Evolutionary conservation across 2,329 filamentous ascomycete genomes (phyloP), one percentile per base, ranked within the genome.

Genomic region (Trichoderma oligosporum): DNA sequence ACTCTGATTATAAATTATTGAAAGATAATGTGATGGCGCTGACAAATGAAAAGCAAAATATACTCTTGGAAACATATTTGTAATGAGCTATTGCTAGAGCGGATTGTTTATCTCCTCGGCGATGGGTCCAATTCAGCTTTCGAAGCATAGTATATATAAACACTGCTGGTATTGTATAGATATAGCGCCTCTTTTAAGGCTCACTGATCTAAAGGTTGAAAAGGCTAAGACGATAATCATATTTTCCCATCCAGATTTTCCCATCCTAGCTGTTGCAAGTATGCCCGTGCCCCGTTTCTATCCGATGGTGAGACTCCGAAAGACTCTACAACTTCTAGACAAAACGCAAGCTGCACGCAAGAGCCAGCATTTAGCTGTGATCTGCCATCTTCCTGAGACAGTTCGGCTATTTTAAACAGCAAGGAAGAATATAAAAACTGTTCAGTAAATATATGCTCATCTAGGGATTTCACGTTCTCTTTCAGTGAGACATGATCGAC

Each of bases 311-410:
- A 54, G 16, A 36, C 20, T 2, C 51, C 33, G 27, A 54, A 54
- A 14, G 51, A 45, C 31, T 46, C 39, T 6, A 54, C 42, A 36
- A 36, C 14, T 36, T 54, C 51, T 16, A 54, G 39, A n/a, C 42
- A 45, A 18, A 45, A 45, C n/a, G 51, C 39, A 9, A 54, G 41
- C 29, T 54, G 51, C 5, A 36, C 39, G 36, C 39, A 45, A n/a
- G 51, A 35, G 16, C 51, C 51, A 4, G 41, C 39, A 54, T 54
- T 54, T 20, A 45, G n/a, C 22, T 35, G 9, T 9, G 29, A 33
- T n/a, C 22, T 9, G 12, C 20, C 18, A 12, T 45, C 18, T 3
- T 18, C 47, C 12, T 39, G n/a, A 18, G 51, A 20, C n/a, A 54
- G 2, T 24, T 54, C 51, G 12, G 51, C 39, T 18, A 54, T 44